Evolutionary conservation across 192 early-diverging fungal genomes (phyloP), one percentile per base, ranked within the genome.

Genomic region (Entomortierella beljakovae): DNA sequence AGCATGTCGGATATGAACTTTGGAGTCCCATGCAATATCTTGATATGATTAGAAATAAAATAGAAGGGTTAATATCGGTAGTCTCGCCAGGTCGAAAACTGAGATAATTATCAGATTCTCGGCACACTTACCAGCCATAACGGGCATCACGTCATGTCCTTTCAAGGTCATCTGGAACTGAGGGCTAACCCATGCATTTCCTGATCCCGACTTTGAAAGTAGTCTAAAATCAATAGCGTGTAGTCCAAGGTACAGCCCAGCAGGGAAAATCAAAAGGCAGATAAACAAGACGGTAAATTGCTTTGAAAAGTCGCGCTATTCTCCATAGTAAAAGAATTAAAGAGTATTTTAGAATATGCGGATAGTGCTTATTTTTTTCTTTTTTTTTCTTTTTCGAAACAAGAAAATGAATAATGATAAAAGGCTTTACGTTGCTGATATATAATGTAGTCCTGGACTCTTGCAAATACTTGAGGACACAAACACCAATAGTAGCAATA

Each of bases 211-310:
- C 35, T 89, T 86, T 29, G 84, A 83, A 33, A 98, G 85, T 9
- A 96, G 70, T 40, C 70, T 72, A 83, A 99, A 99, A 80, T 99
- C 97, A 40, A 99, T 77, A 63, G 87, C 89, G 82, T 96, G 96
- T 60, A 90, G 87, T 5, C 90, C 84, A 35, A 96, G 61, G 66
- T 99, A 99, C 15, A 98, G 81, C 16, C 81, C 16, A 6, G 92
- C 40, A 3, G 97, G 97, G 18, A 96, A 43, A 33, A 92, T 74
- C 35, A 99, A 93, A 25, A 99, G 84, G 61, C 93, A 94, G 25
- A 97, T 32, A 13, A 90, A 87, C 28, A 97, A 87, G 1, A 95
- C 93, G 1, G 87, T 34, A 74, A 98, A 96, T 74, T 99, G 97
- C 40, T 85, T 82, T 52, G 72, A 32, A 49, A 57, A 71, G 85